Percentiles rank a stretch among this genome's conserved stretches.
Evolutionary conservation across 345 rosid genomes (phyloP).

Genomic region (Toxicodendron radicans): DNA sequence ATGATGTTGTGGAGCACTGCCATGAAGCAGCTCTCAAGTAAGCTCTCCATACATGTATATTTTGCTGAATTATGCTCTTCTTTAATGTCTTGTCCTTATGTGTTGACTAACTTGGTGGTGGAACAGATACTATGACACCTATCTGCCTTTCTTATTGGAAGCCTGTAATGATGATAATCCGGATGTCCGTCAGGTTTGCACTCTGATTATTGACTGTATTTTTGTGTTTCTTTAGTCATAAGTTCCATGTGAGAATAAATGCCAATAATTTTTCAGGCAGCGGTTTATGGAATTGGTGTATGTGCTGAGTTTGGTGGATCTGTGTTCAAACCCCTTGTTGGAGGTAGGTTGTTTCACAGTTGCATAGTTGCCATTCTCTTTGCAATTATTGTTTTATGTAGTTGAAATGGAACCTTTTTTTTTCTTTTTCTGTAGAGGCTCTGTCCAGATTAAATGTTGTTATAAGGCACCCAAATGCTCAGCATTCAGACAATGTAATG

Average conservation of each 20-base stretch:
- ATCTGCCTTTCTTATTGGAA: slow-evolving; percentile 65
- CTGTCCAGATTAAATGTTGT: slow-evolving; percentile 60
- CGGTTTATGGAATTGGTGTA: slow-evolving; percentile 74
- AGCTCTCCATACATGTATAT: neutral
- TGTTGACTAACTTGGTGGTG: neutral
- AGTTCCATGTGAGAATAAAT: slow-evolving; percentile 1
- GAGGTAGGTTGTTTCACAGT: slow-evolving; percentile 37
- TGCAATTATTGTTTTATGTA: neutral
- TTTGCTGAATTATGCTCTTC: neutral
- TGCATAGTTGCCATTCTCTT: neutral
- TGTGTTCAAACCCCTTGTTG: slow-evolving; percentile 57
- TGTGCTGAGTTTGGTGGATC: slow-evolving; percentile 74
- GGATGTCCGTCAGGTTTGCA: slow-evolving; percentile 65
- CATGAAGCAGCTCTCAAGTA: slow-evolving; percentile 63
- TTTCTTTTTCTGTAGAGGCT: slow-evolving; percentile 42
- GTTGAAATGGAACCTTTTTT: neutral
- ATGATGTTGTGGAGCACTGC: slow-evolving; percentile 76
- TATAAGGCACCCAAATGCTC: slow-evolving; percentile 53
- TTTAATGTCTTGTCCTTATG: neutral
- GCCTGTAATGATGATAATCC: slow-evolving; percentile 65
- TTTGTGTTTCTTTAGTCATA: slow-evolving; percentile 11
- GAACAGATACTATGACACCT: slow-evolving; percentile 64
- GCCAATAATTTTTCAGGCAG: slow-evolving; percentile 44
- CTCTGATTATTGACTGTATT: neutral
- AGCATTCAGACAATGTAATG: slow-evolving; percentile 55